Evolutionary conservation across 2,329 filamentous ascomycete species (phyloP).

Genomic region (Byssoonygena ceratinophila): DNA sequence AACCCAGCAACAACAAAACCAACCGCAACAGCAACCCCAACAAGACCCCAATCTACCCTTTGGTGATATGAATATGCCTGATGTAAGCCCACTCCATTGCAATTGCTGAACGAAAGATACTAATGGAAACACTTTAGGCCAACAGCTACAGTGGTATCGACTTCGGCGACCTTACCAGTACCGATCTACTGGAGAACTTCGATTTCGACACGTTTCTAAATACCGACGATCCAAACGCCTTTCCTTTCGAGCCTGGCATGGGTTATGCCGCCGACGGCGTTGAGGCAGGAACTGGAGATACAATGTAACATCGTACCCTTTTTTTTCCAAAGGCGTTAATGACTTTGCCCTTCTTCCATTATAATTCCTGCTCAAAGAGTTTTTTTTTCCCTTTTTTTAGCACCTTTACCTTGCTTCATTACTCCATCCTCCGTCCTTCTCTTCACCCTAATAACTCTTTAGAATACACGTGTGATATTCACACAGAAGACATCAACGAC

Average conservation of each 20-base stretch:
- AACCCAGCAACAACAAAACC: constrained; percentile 11
- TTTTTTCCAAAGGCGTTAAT: not conserved
- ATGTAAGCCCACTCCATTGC: constrained; percentile 25
- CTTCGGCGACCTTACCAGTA: constrained; percentile 38
- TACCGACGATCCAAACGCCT: constrained; percentile 39
- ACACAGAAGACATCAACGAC: not conserved
- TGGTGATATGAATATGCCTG: constrained; percentile 14
- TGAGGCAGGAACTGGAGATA: constrained; percentile 33
- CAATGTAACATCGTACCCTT: constrained; percentile 23
- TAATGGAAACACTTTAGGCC: constrained; percentile 18
- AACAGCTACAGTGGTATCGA: constrained; percentile 33
- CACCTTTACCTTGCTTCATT: not conserved
- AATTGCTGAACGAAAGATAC: not conserved
- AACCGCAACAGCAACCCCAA: not conserved
- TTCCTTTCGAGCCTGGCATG: constrained; percentile 36
- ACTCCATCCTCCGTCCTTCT: constrained; percentile 9
- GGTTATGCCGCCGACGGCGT: constrained; percentile 33
- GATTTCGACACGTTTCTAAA: constrained; percentile 59
- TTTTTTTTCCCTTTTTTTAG: not conserved
- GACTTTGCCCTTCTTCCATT: not conserved
- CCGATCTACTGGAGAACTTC: constrained; percentile 45
- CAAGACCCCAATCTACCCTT: constrained; percentile 17
- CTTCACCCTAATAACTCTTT: constrained; percentile 12
- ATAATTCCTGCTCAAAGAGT: not conserved
- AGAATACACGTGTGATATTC: not conserved